Evolutionary conservation across 805 yeast genomes (phyloP), one percentile per base, ranked within the genome.

Genomic region (Metschnikowia colocasiae): DNA sequence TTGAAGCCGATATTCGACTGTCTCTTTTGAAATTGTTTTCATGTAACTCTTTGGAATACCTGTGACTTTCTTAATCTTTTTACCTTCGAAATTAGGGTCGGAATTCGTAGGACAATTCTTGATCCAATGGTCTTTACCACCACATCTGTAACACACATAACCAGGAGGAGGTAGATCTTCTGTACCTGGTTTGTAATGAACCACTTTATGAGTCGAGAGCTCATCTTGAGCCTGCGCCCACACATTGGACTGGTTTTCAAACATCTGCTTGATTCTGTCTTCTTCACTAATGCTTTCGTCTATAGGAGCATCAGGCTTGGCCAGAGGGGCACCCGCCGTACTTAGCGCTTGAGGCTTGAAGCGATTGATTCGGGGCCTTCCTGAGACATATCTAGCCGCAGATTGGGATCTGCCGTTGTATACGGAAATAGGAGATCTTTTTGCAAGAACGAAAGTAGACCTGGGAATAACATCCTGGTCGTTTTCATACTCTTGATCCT

Each of bases 41-140:
- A 94, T 79, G 65, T 89, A 89, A 29, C 95, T 85, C 65, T 85
- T 86, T 2, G 99, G 99, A 60, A 94, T 94, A 83, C 99, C 99
- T 0, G 98, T 94, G 0, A 97, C 91, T 57, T 95, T 79, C 58
- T 87, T 85, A 41, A 94, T 85, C 51, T 95, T 77, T 60, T 87
- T 88, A 16, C 96, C 96, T 61, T 92, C 98, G 77, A 90, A 90
- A 57, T 82, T 87, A 2, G 97, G 97, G 66, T 92, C 98, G 37
- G 80, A 82, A 59, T 87, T 85, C 3, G 95, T 88, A 0, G 99
- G 99, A 72, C 99, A 94, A 58, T 90, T 88, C 61, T 86, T 87
- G 50, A 94, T 92, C 90, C 95, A 92, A 65, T 94, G 99, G 50
- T 78, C 79, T 65, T 89, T 87, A 25, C 87, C 88, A 42, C 98